Evolutionary conservation across 192 early-diverging fungal genomes (phyloP).

Genomic region (Nowakowskiella sp.): DNA sequence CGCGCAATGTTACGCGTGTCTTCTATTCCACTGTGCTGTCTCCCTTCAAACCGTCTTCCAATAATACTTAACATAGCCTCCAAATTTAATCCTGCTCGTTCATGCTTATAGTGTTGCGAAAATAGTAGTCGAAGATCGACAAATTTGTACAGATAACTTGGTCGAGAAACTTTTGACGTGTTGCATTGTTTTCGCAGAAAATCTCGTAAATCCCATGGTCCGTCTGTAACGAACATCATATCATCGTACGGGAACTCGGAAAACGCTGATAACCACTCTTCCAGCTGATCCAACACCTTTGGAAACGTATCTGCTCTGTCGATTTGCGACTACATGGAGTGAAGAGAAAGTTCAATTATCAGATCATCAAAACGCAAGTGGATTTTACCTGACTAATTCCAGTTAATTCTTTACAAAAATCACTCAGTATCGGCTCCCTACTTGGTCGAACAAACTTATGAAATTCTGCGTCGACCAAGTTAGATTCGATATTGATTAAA

Average conservation of each 20-base stretch:
- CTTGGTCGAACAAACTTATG: constrained; percentile 63
- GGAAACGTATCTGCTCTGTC: constrained; percentile 21
- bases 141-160: constrained; percentile 50
- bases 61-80: constrained; percentile 54
- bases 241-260: constrained; percentile 8
- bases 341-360: constrained; percentile 21
- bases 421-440: constrained; percentile 55
- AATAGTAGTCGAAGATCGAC: constrained; percentile 59
- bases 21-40: constrained; percentile 73
- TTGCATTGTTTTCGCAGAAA: constrained; percentile 73
- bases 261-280: constrained; percentile 16
- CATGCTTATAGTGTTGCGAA: constrained; percentile 41
- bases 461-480: constrained; percentile 46
- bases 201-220: constrained; percentile 76
- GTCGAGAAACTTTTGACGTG: constrained; percentile 32
- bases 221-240: constrained; percentile 50
- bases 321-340: constrained; percentile 29
- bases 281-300: constrained; percentile 20
- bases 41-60: constrained; percentile 59
- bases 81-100: constrained; percentile 39
- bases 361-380: constrained; percentile 42
- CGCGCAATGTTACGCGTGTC: constrained; percentile 70
- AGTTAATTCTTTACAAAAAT: constrained; percentile 70
- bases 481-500: constrained; percentile 44
- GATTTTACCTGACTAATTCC: constrained; percentile 71